phyloP scores from a whole-genome alignment of 495 filamentous ascomycete species.

The Ramalina peruviana region DNA sequence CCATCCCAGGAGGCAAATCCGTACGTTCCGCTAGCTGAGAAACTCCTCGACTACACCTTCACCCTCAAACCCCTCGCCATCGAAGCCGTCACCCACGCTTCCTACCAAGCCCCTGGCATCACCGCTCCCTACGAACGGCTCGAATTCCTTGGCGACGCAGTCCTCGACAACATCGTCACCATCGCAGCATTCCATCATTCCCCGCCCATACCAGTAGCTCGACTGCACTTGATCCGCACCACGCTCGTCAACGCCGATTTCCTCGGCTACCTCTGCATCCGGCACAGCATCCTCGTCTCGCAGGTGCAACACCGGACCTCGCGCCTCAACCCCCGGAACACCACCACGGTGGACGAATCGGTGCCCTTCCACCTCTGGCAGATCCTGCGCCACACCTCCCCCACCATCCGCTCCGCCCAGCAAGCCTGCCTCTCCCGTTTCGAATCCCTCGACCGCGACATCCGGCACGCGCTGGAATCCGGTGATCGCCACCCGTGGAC shows the following conservation, averaged over 20 bases:
- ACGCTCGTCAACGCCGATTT: slow-evolving; percentile 74
- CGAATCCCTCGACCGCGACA: slow-evolving; percentile 28
- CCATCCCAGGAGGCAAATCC: neutral
- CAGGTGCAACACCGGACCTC: slow-evolving; percentile 9
- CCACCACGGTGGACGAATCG: slow-evolving; percentile 2
- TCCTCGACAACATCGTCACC: slow-evolving; percentile 70
- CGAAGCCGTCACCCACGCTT: slow-evolving; percentile 78
- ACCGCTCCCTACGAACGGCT: slow-evolving; percentile 66
- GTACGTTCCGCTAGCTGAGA: slow-evolving; percentile 33
- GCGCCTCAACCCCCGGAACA: slow-evolving; percentile 8
- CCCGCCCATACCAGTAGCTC: slow-evolving; percentile 37
- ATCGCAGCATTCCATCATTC: slow-evolving; percentile 32
- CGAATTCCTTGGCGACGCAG: slow-evolving; percentile 80
- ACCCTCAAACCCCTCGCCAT: slow-evolving; percentile 52
- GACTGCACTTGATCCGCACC: slow-evolving; percentile 61
- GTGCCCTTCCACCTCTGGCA: slow-evolving; percentile 40
- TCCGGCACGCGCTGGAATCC: slow-evolving; percentile 34
- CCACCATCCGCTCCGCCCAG: slow-evolving; percentile 29
- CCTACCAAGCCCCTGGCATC: slow-evolving; percentile 29
- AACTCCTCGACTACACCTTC: slow-evolving; percentile 58
- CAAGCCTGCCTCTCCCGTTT: slow-evolving; percentile 34
- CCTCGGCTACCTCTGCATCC: slow-evolving; percentile 72
- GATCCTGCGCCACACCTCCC: slow-evolving; percentile 48
- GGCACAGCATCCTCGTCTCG: slow-evolving; percentile 15
- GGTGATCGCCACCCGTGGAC: slow-evolving; percentile 60